Evolutionary conservation across 768 basidiomycete species (phyloP).

Genomic region (Tulasnella sp.): DNA sequence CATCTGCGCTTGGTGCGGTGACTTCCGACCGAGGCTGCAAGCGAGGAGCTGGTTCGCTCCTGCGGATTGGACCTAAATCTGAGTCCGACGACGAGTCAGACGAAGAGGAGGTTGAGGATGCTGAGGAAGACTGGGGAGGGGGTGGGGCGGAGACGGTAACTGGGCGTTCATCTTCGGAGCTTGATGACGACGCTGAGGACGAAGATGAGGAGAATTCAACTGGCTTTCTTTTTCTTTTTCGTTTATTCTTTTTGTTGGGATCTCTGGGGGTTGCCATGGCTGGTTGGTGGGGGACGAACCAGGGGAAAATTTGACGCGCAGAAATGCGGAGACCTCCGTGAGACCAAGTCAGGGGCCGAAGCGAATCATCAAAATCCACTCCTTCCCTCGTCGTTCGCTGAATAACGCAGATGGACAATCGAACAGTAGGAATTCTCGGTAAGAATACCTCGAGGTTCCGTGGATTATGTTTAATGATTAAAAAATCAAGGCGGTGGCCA

Average conservation of each 20-base stretch:
- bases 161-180: slow-evolving; percentile 24
- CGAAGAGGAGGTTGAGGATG: slow-evolving; percentile 17
- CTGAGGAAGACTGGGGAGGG: background rate
- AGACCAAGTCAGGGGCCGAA: background rate
- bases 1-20: background rate
- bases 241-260: background rate
- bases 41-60: background rate
- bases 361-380: background rate
- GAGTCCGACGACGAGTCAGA: slow-evolving; percentile 14
- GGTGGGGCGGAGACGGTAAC: background rate
- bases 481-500: slow-evolving; percentile 77
- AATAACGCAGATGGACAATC: background rate
- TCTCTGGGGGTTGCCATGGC: slow-evolving; percentile 1
- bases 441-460: background rate
- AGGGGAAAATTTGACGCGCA: background rate
- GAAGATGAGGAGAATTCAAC: slow-evolving; percentile 24
- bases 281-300: background rate
- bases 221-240: slow-evolving; percentile 26
- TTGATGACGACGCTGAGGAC: slow-evolving; percentile 12
- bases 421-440: slow-evolving; percentile 25
- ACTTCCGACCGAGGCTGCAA: background rate
- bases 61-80: no score
- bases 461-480: slow-evolving; percentile 2
- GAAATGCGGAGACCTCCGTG: background rate
- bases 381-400: background rate